Percentiles rank a stretch among this genome's conserved stretches.
phyloP scores from a whole-genome alignment of 306 rosid species.

The Prinsepia uniflora region DNA sequence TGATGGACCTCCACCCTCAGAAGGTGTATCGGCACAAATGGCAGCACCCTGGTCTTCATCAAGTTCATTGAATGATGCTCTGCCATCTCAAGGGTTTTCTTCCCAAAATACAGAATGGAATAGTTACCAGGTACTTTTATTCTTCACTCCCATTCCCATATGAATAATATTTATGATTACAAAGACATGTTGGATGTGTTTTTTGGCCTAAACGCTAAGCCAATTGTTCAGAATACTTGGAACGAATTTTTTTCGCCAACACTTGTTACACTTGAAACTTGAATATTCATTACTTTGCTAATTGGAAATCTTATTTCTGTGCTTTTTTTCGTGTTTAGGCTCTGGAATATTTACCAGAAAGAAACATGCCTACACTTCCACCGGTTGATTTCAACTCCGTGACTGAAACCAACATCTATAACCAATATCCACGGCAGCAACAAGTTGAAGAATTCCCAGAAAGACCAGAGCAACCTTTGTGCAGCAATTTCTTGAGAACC shows the following conservation, averaged over 20 bases:
- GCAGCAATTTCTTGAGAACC: conserved; percentile 74
- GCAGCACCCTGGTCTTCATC: too few species aligned
- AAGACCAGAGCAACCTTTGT: conserved; percentile 88
- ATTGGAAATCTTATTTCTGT: too few species aligned
- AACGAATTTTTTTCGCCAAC: neutral
- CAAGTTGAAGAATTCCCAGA: conserved; percentile 66
- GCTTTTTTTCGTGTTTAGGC: conserved; percentile 44
- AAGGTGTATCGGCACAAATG: conserved; percentile 41
- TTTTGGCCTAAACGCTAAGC: neutral
- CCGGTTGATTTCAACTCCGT: conserved; percentile 45
- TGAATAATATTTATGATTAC: too few species aligned
- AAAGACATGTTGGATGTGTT: too few species aligned
- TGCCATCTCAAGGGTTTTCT: conserved; percentile 58
- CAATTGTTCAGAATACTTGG: neutral
- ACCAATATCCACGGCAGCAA: conserved; percentile 44
- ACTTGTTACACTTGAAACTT: neutral
- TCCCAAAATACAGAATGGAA: conserved; percentile 66
- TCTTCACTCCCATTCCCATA: neutral
- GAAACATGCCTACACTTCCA: conserved; percentile 52
- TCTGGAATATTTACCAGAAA: conserved; percentile 62
- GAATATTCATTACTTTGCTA: too few species aligned
- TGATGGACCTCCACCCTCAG: conserved; percentile 49
- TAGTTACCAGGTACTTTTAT: conserved; percentile 63
- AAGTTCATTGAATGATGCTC: neutral
- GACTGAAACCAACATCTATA: conserved; percentile 48